Percentiles rank a stretch among this genome's conserved stretches.
phyloP scores from a whole-genome alignment of 331 rosid genomes.

The Quercus lobata region DNA sequence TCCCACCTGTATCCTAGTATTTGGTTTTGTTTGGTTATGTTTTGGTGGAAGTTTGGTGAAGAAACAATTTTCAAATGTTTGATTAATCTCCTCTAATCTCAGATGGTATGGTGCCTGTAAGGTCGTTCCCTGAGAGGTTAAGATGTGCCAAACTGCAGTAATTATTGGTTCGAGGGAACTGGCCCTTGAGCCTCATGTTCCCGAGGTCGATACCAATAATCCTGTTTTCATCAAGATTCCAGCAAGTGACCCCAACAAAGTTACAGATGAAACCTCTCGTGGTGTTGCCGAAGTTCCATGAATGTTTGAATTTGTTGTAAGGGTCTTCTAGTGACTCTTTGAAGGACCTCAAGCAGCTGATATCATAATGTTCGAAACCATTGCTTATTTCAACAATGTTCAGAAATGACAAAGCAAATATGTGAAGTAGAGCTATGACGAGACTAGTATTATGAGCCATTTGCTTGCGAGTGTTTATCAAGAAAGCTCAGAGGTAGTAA shows the following conservation, averaged over 20 bases:
- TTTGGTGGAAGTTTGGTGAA: no score
- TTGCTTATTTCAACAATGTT: no score
- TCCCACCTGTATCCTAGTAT: no score
- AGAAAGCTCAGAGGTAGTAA: no score
- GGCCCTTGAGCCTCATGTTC: slow-evolving; percentile 31
- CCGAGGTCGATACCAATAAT: no score
- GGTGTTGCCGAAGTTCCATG: slow-evolving; percentile 33
- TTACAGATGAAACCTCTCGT: slow-evolving; percentile 6
- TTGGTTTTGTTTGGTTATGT: no score
- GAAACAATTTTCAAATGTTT: no score
- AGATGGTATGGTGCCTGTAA: slow-evolving; percentile 19
- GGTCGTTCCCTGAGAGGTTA: slow-evolving; percentile 32
- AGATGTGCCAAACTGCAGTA: slow-evolving; percentile 12
- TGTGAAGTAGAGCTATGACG: no score
- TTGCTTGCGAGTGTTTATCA: no score
- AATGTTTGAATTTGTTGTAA: neutral
- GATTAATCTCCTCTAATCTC: no score
- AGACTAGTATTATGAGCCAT: no score
- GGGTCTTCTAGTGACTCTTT: slow-evolving; percentile 28
- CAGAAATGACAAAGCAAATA: no score
- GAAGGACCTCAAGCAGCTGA: slow-evolving; percentile 33
- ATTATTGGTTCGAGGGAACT: slow-evolving; percentile 25
- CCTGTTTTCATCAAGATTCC: neutral
- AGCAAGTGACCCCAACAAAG: slow-evolving; percentile 26
- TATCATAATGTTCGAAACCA: neutral